Conservation (phyloP, 495 filamentous ascomycete genomes). For the Penicillium angulare region DNA sequence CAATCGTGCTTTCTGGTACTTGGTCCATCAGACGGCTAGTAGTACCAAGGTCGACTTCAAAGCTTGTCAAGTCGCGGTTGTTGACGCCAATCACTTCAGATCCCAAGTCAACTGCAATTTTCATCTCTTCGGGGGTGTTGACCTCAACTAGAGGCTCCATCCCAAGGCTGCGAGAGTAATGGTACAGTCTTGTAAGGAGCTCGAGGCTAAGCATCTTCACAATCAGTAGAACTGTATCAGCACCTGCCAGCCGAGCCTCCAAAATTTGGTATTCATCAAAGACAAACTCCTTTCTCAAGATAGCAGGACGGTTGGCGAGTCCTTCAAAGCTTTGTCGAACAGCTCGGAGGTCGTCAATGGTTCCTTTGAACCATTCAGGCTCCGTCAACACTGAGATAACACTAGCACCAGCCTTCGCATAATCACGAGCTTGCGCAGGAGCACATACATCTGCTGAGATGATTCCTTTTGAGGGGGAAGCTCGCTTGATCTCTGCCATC, state of each 20-base stretch:
- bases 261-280: constrained; percentile 99
- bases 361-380: constrained; percentile 98
- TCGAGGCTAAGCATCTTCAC: constrained; percentile 92
- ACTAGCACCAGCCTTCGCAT: constrained; percentile 91
- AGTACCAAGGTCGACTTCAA: constrained; percentile 94
- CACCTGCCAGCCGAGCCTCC: constrained; percentile 88
- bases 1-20: constrained; percentile 80
- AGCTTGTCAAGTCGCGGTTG: constrained; percentile 92
- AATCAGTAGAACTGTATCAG: constrained; percentile 93
- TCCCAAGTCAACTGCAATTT: constrained; percentile 78
- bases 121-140: constrained; percentile 91
- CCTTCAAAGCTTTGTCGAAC: constrained; percentile 85
- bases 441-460: constrained; percentile 87
- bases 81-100: constrained; percentile 97
- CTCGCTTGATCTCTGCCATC: constrained; percentile 96
- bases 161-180: constrained; percentile 82
- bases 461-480: constrained; percentile 92
- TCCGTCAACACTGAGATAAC: constrained; percentile 97
- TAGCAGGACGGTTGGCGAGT: constrained; percentile 86
- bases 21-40: constrained; percentile 86
- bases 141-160: constrained; percentile 99
- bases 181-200: constrained; percentile 75
- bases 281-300: constrained; percentile 95
- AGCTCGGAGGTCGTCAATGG: constrained; percentile 86
- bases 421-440: constrained; percentile 84